A percentile compares a stretch with the other conserved stretches of the same genome.
phyloP scores from a whole-genome alignment of 163 green algal genomes.

The Chlorella variabilis region DNA sequence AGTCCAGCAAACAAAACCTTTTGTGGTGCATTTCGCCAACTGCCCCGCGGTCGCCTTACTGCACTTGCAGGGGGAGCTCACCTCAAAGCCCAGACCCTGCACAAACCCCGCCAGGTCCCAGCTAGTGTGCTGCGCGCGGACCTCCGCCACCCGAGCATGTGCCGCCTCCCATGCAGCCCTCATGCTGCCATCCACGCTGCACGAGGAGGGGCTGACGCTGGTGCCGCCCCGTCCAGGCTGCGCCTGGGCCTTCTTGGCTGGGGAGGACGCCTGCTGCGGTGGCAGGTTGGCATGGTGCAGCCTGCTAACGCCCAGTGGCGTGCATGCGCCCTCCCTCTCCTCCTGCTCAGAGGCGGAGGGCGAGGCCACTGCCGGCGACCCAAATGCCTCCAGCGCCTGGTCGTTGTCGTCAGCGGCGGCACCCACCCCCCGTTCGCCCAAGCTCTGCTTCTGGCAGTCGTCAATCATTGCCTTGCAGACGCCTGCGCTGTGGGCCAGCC shows the following conservation, averaged over 20 bases:
- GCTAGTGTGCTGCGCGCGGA: not conserved
- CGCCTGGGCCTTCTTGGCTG: not conserved
- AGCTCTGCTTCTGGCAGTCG: constrained; percentile 10
- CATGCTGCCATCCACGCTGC: not conserved
- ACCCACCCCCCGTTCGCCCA: not conserved
- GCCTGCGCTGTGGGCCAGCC: constrained; percentile 29
- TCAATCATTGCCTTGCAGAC: constrained; percentile 26
- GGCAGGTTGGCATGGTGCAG: constrained; percentile 3
- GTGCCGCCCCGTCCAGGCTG: not conserved
- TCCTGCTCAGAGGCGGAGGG: not conserved
- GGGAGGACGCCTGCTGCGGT: not conserved
- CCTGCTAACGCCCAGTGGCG: constrained; percentile 12
- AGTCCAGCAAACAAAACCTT: too few species aligned
- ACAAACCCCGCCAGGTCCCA: constrained; percentile 35
- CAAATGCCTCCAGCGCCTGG: constrained; percentile 6
- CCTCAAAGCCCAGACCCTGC: constrained; percentile 16
- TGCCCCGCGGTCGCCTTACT: not conserved
- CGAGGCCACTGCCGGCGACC: not conserved
- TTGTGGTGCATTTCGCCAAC: too few species aligned
- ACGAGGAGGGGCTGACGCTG: not conserved
- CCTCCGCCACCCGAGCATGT: not conserved
- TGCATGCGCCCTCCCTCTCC: not conserved
- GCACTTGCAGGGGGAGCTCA: too few species aligned
- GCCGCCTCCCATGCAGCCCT: not conserved
- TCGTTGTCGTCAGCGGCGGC: not conserved